Percentiles rank a stretch among this genome's conserved stretches.
These are phyloP conservation scores for Aureobasidium pullulans DNA, from an alignment of 2,329 filamentous ascomycete species.

Conservation along the genomic window DNA sequence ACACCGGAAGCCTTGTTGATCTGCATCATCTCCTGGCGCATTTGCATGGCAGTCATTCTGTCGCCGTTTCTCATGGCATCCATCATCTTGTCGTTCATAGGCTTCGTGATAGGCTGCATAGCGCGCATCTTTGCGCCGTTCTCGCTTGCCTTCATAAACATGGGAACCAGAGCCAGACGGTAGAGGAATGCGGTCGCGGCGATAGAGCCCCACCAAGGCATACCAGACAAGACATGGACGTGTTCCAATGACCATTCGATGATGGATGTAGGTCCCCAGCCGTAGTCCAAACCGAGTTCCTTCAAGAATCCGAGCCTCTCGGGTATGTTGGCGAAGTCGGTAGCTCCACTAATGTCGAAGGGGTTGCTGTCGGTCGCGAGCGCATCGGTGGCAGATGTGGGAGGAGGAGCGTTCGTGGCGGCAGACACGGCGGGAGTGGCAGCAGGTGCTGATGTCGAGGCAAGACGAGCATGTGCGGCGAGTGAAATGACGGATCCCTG, in stretches of 20 bases:
- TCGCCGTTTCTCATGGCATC: slow-evolving; percentile 38
- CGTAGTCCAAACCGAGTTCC: slow-evolving; percentile 77
- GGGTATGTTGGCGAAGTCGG: slow-evolving; percentile 2
- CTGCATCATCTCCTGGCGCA: slow-evolving; percentile 40
- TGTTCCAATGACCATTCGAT: slow-evolving; percentile 77
- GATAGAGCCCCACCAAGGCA: slow-evolving; percentile 80
- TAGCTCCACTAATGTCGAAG: slow-evolving; percentile 1
- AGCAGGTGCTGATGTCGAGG: slow-evolving; percentile 12
- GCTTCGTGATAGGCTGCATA: slow-evolving; percentile 51
- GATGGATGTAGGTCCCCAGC: slow-evolving; percentile 66
- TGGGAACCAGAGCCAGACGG: slow-evolving; percentile 58
- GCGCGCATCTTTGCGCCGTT: slow-evolving; percentile 55
- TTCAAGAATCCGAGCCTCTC: slow-evolving; percentile 78
- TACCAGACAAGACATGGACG: slow-evolving; percentile 64
- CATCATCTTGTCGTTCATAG: slow-evolving; percentile 50
- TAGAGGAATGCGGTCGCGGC: slow-evolving; percentile 56
- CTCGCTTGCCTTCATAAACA: slow-evolving; percentile 56
- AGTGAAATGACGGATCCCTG: slow-evolving; percentile 3
- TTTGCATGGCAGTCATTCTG: slow-evolving; percentile 38
- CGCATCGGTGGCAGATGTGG: slow-evolving; percentile 2
- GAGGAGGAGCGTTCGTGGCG: slow-evolving; percentile 3
- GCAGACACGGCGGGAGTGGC: neutral
- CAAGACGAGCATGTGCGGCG: slow-evolving; percentile 15
- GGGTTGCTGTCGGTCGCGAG: neutral
- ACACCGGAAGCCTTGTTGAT: slow-evolving; percentile 52